Evolutionary conservation across 2,329 filamentous ascomycete genomes (phyloP).

Genomic region (Waltergamsia citrina): DNA sequence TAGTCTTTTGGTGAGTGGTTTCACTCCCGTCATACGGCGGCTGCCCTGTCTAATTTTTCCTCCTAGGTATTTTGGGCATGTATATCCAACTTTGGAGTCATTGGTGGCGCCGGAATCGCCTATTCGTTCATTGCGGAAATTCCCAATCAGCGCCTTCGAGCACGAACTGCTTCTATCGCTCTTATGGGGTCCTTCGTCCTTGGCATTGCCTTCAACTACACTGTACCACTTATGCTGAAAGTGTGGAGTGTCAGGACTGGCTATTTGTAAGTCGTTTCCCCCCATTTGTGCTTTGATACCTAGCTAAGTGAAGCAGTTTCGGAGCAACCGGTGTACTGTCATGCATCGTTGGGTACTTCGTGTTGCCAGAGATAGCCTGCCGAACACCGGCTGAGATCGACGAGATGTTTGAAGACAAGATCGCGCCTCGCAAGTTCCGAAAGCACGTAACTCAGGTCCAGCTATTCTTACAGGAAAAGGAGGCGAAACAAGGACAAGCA

Average conservation of each 20-base stretch:
- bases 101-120: constrained; percentile 29
- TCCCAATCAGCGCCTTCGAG: constrained; percentile 27
- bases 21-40: too few relatives aligned
- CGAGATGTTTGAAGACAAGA: constrained; percentile 27
- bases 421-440: too few relatives aligned
- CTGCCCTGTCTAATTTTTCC: too few relatives aligned
- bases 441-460: too few relatives aligned
- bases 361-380: constrained; percentile 23
- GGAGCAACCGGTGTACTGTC: constrained; percentile 20
- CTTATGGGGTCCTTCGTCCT: constrained; percentile 27
- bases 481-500: too few relatives aligned
- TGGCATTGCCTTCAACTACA: constrained; percentile 33
- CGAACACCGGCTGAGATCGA: constrained; percentile 26
- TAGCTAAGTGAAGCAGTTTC: constrained; percentile 13
- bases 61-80: constrained; percentile 30
- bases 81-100: constrained; percentile 28
- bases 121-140: constrained; percentile 31
- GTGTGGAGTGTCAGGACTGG: constrained; percentile 34
- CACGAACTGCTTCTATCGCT: constrained; percentile 24
- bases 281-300: neutral
- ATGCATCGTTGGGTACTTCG: constrained; percentile 22
- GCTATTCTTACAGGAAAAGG: too few relatives aligned
- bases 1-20: too few relatives aligned
- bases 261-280: constrained; percentile 24
- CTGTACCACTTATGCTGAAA: constrained; percentile 33